Evolutionary conservation across 768 basidiomycete species (phyloP).

Genomic region (Boletus sensibilis): DNA sequence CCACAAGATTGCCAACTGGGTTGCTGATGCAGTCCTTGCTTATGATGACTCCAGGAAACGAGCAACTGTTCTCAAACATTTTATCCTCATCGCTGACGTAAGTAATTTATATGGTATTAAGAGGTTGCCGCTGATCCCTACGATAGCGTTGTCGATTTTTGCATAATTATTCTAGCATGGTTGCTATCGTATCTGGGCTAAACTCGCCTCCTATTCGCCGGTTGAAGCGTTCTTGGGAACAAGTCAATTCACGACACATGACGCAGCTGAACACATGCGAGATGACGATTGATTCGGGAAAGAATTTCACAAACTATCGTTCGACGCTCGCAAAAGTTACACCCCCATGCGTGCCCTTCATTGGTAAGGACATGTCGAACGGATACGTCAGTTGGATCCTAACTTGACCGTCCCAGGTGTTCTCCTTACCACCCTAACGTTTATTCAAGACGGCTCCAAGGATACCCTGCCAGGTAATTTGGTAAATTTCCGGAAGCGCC

Average conservation of each 20-base stretch:
- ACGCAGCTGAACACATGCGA: slow-evolving; percentile 77
- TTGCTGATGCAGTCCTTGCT: slow-evolving; percentile 77
- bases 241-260: slow-evolving; percentile 73
- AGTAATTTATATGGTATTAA: slow-evolving; percentile 30
- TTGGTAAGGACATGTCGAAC: slow-evolving; percentile 54
- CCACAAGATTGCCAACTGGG: slow-evolving; percentile 88
- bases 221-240: slow-evolving; percentile 91
- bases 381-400: not conserved
- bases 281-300: slow-evolving; percentile 87
- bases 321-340: slow-evolving; percentile 77
- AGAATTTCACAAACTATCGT: slow-evolving; percentile 93
- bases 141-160: slow-evolving; percentile 79
- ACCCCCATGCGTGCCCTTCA: slow-evolving; percentile 95
- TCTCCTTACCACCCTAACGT: slow-evolving; percentile 94
- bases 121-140: not conserved
- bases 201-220: slow-evolving; percentile 92
- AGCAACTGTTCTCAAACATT: slow-evolving; percentile 80
- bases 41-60: slow-evolving; percentile 84
- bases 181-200: slow-evolving; percentile 90
- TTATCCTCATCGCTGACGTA: slow-evolving; percentile 90
- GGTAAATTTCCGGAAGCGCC: slow-evolving; percentile 95
- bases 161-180: slow-evolving; percentile 97
- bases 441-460: slow-evolving; percentile 95
- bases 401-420: slow-evolving; percentile 57
- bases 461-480: slow-evolving; percentile 75